phyloP scores from a whole-genome alignment of 768 basidiomycete species.

The Piloderma croceum region DNA sequence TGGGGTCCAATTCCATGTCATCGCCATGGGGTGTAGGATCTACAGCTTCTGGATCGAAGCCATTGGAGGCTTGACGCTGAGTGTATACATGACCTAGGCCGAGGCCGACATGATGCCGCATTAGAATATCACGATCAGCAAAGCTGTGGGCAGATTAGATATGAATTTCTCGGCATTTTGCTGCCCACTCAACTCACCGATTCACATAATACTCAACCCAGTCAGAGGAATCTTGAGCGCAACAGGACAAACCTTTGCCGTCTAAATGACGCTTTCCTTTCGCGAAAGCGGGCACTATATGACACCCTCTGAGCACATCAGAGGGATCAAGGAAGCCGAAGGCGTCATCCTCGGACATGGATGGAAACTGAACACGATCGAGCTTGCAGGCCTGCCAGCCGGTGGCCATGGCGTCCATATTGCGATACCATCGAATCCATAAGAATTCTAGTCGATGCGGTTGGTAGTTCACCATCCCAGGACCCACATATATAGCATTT shows the following conservation, averaged over 20 bases:
- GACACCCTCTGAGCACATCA: slow-evolving; percentile 5
- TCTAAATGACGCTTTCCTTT: too few species aligned
- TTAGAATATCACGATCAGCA: neutral
- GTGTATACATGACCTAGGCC: slow-evolving; percentile 4
- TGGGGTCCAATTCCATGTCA: too few species aligned
- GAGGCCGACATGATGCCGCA: slow-evolving; percentile 1
- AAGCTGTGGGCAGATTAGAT: neutral
- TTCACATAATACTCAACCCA: slow-evolving; percentile 11
- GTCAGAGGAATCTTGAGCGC: slow-evolving; percentile 3
- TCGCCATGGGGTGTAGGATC: too few species aligned
- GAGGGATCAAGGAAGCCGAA: slow-evolving; percentile 10
- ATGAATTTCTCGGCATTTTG: neutral
- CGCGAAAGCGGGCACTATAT: slow-evolving; percentile 8
- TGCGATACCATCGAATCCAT: slow-evolving; percentile 9
- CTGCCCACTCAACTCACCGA: neutral
- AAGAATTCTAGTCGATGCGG: slow-evolving; percentile 4
- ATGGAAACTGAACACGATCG: slow-evolving; percentile 2
- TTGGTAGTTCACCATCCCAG: neutral
- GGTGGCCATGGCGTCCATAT: neutral
- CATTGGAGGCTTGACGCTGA: too few species aligned
- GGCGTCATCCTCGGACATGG: neutral
- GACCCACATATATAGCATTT: neutral
- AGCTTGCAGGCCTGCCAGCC: neutral
- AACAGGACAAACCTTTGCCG: neutral
- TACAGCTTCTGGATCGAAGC: too few species aligned